phyloP scores from a whole-genome alignment of 768 basidiomycete genomes.

The Gloeostereum incarnatum region DNA sequence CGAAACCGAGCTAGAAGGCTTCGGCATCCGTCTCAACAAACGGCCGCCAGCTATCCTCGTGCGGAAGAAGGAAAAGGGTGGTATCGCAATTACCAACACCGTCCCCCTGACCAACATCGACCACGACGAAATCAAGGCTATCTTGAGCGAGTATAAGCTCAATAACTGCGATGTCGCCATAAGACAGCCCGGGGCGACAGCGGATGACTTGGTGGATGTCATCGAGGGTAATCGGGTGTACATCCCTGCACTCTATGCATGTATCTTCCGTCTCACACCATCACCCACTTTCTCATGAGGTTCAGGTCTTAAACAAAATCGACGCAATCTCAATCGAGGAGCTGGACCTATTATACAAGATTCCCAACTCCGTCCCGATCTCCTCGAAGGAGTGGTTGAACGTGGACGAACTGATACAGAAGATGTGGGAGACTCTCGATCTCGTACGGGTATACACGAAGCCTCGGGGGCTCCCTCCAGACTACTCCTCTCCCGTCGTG shows the following conservation, averaged over 20 bases:
- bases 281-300: conserved; percentile 1
- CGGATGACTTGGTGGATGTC: conserved; percentile 95
- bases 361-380: conserved; percentile 91
- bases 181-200: conserved; percentile 83
- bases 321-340: conserved; percentile 99
- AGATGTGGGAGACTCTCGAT: conserved; percentile 91
- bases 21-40: conserved; percentile 95
- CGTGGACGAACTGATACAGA: conserved; percentile 85
- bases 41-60: conserved; percentile 81
- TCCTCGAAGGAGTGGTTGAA: conserved; percentile 95
- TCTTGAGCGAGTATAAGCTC: conserved; percentile 87
- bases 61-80: conserved; percentile 84
- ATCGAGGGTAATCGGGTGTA: conserved; percentile 97
- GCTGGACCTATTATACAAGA: conserved; percentile 89
- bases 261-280: conserved; percentile 15
- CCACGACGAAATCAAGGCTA: conserved; percentile 91
- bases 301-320: conserved; percentile 82
- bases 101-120: conserved; percentile 95
- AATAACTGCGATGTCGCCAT: conserved; percentile 90
- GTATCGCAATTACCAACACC: conserved; percentile 92
- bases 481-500: conserved; percentile 88
- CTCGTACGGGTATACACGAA: conserved; percentile 96
- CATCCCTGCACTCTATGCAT: conserved; percentile 84
- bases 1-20: conserved; percentile 92
- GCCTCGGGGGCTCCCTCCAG: conserved; percentile 84